Base-by-base conservation (phyloP, 805 yeast genomes). In the Millerozyma miso region DNA sequence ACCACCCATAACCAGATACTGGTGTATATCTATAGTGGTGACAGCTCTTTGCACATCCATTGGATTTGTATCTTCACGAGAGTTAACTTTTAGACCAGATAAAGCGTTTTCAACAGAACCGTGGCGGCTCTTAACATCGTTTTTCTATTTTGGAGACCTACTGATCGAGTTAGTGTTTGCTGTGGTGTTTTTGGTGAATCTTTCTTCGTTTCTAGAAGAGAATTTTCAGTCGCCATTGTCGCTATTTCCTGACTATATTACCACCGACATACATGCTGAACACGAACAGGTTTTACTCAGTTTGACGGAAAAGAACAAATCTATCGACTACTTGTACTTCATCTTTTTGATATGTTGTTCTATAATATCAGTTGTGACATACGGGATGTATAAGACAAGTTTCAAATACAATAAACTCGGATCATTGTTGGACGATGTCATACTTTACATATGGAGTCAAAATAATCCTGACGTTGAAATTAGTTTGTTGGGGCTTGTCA, bases 111-210 rank as follows among this genome's bases (percentile, higher is more conserved):
- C 49, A 19, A 40, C 40, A n/a, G 65, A 69, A 51, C 67, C 65
- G 5, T 69, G 73, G 74, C 49, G 73, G 32, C 41, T 67, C 12
- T 15, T 65, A 13, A 60, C 72, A 12, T 51, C 67, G 13, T 69
- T 67, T 49, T 59, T 60, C 46, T 60, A 53, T 36, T 58, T 62
- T 40, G 69, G 62, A 3, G 59, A 54, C 29, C 47, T 63, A 15
- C 51, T 54, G 34, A 17, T 60, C 33, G 44, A 49, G 14, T 47
- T 60, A 34, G n/a, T 61, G 13, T 49, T 62, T 17, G 40, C 42
- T 15, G 23, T 62, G 10, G 49, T 46, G 43, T 48, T 56, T 23
- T 43, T 58, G 3, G 46, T 54, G 23, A 44, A 50, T 32, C 53
- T 59, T 10, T 47, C 55, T 19, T 44, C 58, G 12, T 17, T 45